Base-by-base conservation (phyloP, 306 rosid species). In the Herpetospermum pedunculosum region DNA sequence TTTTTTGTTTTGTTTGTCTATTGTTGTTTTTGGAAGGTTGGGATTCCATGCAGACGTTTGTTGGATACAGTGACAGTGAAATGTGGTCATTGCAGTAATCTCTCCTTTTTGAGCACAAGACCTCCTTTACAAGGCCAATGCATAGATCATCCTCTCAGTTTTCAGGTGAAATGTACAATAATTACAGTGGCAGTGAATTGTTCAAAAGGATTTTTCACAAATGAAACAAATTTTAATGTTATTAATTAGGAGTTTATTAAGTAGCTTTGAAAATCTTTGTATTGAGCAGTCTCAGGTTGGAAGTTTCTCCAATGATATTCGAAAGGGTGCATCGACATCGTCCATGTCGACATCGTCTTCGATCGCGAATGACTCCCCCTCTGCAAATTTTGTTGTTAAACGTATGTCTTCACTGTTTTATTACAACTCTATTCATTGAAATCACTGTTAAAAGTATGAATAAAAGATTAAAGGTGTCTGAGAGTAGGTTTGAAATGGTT, bases 11-110 rank as follows among this genome's bases (percentile, higher is more conserved):
- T 80, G 50, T 41, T 50, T 77, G 63, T 57, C 75, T 32, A 0
- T 30, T 64, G 16, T 59, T 41, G 34, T 15, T 44, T 50, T 32
- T 65, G n/a, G 46, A 71, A 91, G 99, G 99, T 94, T 83, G 99
- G 96, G 16, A 86, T 94, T 35, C 99, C 99, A 85, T 88, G 85
- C 91, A 94, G 88, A 84, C 76, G 96, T 82, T 83, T 85, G 74
- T 34, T 91, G 82, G 99, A 91, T 77, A 91, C 99, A 10, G 96
- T 94, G 82, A 94, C 99, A 47, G 99, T 94, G 85, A 94, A 94
- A 81, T 94, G 99, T 70, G 99, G 99, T 10, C 97, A 94, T 80
- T 94, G 99, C 75, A 85, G 97, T 59, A 94, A 91, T 84, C 97
- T 91, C 54, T 94, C 99, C 9, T 91, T 91, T 73, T 93, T 94